Evolutionary conservation across 768 basidiomycete genomes (phyloP), one percentile per base, ranked within the genome.

Genomic region (Gymnopilus dilepis): DNA sequence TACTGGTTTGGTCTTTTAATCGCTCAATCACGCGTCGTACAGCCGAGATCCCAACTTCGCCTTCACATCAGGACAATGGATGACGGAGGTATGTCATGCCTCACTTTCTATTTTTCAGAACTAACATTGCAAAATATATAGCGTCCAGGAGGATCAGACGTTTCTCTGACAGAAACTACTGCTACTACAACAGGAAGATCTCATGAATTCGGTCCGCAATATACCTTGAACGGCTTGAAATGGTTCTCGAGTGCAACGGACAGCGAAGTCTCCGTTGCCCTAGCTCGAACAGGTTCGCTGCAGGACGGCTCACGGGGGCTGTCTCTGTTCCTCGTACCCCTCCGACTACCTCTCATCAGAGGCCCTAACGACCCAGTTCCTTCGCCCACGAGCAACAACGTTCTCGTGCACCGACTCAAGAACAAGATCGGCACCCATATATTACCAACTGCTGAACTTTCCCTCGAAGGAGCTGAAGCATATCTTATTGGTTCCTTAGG

Each of bases 161-260:
- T 92, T 12, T 90, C 88, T 3, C 82, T 85, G 54, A 89, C 88
- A 0, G 91, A 92, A 70, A 92, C 90, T 0, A 77, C 76, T 0
- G 91, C 89, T 1, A 69, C 67, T 24, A 71, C 78, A 2, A 72
- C 78, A 0, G 72, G 76, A 6, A 69, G 75, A 34, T 62, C 60
- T 1, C 70, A 77, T 58, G 56, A 41, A 6, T 76, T 83, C 58
- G 88, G 88, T 19, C 76, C 82, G 2, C 73, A 78, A 51, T 90
- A 89, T 70, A 76, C 68, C 19, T 71, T 92, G 21, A 77, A 91
- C 64, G 90, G 91, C 3, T 84, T 92, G 71, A 92, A 92, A 74
- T 92, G 91, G 91, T 92, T 92, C 73, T 91, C 91, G 15, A 90
- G 89, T 65, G 92, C 92, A 1, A 90, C 90, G 0, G 92, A 93